Evolutionary conservation across 768 basidiomycete species (phyloP).

Genomic region (Phaffia tasmanica): DNA sequence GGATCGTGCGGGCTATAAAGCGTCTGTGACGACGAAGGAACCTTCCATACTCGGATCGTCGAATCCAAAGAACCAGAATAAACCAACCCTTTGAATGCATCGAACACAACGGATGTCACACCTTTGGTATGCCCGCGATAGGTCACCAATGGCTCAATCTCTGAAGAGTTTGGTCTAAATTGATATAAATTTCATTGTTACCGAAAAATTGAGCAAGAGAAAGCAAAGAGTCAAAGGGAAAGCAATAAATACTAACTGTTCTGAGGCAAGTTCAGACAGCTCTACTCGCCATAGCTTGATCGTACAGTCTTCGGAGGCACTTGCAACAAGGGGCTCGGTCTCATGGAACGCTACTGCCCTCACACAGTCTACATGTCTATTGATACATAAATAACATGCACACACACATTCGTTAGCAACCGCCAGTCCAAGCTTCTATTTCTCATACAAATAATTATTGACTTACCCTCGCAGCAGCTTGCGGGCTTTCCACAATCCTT

Average conservation of each 20-base stretch:
- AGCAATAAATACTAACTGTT: conserved; percentile 49
- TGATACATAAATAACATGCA: background rate
- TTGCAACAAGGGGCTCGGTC: conserved; percentile 61
- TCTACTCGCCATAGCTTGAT: conserved; percentile 95
- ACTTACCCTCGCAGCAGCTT: conserved; percentile 80
- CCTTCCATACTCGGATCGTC: conserved; percentile 80
- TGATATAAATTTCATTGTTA: background rate
- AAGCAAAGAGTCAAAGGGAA: background rate
- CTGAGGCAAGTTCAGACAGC: conserved; percentile 58
- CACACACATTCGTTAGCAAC: too few species aligned
- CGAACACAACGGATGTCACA: conserved; percentile 65
- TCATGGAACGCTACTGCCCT: conserved; percentile 65
- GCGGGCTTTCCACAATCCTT: conserved; percentile 59
- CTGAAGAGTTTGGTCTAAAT: conserved; percentile 34
- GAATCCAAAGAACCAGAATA: conserved; percentile 91
- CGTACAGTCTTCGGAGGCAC: conserved; percentile 87
- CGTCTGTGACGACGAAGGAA: conserved; percentile 61
- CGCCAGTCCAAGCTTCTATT: background rate
- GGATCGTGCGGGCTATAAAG: conserved; percentile 88
- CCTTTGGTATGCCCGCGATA: conserved; percentile 77
- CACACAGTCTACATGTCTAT: conserved; percentile 84
- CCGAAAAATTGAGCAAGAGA: background rate
- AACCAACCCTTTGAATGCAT: conserved; percentile 51
- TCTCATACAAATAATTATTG: background rate
- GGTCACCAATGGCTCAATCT: conserved; percentile 85